phyloP scores from a whole-genome alignment of 2,329 filamentous ascomycete species.

The Stachybotrys chlorohalonatus region DNA sequence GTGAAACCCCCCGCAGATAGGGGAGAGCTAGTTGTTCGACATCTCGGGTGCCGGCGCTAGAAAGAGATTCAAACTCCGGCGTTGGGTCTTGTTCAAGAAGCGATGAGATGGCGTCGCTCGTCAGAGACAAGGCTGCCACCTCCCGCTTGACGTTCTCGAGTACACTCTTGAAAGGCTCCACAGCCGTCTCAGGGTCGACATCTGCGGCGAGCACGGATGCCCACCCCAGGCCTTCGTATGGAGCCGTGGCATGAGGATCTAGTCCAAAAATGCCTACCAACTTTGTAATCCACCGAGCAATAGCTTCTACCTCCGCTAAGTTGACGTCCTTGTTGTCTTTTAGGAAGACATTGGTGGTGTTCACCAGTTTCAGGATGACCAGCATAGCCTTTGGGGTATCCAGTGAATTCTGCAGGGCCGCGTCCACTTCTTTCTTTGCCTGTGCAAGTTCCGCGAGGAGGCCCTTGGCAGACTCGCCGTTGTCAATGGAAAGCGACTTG shows the following conservation, averaged over 20 bases:
- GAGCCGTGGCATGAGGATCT: slow-evolving; percentile 48
- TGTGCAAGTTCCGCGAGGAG: slow-evolving; percentile 37
- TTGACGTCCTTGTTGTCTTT: slow-evolving; percentile 37
- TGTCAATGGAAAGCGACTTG: slow-evolving; percentile 27
- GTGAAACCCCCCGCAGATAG: slow-evolving; percentile 45
- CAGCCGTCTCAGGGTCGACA: slow-evolving; percentile 34
- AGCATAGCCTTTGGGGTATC: slow-evolving; percentile 76
- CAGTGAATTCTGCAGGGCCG: slow-evolving; percentile 73
- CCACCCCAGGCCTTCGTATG: slow-evolving; percentile 51
- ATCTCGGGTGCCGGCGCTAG: slow-evolving; percentile 36
- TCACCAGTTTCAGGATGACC: slow-evolving; percentile 68
- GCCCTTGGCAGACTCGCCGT: slow-evolving; percentile 19
- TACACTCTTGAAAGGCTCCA: slow-evolving; percentile 37
- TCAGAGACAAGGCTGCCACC: slow-evolving; percentile 36
- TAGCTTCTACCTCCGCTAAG: slow-evolving; percentile 37
- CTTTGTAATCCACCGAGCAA: slow-evolving; percentile 73
- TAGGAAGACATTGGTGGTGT: slow-evolving; percentile 60
- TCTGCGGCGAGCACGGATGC: slow-evolving; percentile 29
- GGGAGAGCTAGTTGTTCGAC: slow-evolving; percentile 44
- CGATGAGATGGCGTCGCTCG: slow-evolving; percentile 31
- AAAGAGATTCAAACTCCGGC: slow-evolving; percentile 36
- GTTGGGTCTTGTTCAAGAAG: slow-evolving; percentile 35
- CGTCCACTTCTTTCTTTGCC: slow-evolving; percentile 43
- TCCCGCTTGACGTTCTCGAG: slow-evolving; percentile 37
- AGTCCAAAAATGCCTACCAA: slow-evolving; percentile 82